Conservation (phyloP, 306 rosid species). For the Vigna radiata region DNA sequence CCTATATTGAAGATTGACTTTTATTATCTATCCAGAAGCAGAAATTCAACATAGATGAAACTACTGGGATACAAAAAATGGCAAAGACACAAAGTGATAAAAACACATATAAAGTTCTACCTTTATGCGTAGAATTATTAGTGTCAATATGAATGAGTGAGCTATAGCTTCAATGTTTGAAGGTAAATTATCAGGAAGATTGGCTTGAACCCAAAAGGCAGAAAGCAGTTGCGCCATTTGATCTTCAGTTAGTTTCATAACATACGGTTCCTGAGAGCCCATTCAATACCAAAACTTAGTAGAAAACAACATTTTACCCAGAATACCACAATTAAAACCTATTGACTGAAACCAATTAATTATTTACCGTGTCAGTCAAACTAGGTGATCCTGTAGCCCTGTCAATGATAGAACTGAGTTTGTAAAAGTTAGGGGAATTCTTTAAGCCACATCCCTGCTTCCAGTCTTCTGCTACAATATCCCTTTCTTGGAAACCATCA, state of each 20-base stretch:
- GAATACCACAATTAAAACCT: conserved; percentile 15
- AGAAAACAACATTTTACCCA: conserved; percentile 9
- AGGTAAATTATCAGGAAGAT: conserved; percentile 83
- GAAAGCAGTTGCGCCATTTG: conserved; percentile 86
- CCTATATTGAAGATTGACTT: conserved; percentile 22
- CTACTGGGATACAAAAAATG: conserved; percentile 17
- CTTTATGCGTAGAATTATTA: conserved; percentile 78
- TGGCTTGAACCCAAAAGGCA: conserved; percentile 92
- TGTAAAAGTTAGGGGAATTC: conserved; percentile 74
- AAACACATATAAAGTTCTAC: conserved; percentile 43
- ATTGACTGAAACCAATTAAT: conserved; percentile 18
- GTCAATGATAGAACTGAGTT: conserved; percentile 73
- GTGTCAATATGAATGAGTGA: conserved; percentile 74
- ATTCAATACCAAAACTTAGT: conserved; percentile 41
- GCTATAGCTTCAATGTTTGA: conserved; percentile 87
- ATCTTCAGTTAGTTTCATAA: conserved; percentile 89
- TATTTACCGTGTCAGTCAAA: conserved; percentile 66
- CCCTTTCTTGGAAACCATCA: conserved; percentile 64
- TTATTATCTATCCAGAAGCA: conserved; percentile 25
- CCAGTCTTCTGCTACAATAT: conserved; percentile 61
- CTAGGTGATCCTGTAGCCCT: conserved; percentile 62
- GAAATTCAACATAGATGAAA: conserved; percentile 2
- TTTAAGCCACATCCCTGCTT: conserved; percentile 68
- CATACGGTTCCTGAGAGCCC: conserved; percentile 71
- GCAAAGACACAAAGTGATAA: neutral